Evolutionary conservation across 176 grass and related monocot genomes (phyloP).

Genomic region (Chloris gayana): DNA sequence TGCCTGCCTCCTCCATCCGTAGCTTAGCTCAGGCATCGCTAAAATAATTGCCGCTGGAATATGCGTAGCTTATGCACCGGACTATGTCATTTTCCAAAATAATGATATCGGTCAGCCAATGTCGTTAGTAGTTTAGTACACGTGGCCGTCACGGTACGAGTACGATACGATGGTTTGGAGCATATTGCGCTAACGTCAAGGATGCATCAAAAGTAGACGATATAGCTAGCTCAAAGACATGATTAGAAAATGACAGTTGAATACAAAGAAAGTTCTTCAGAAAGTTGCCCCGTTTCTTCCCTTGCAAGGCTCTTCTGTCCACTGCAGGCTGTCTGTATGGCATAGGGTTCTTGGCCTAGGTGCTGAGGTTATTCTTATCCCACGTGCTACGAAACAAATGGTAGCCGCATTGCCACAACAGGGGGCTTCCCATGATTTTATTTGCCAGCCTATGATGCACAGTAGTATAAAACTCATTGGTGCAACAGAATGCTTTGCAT

Average conservation of each 20-base stretch:
- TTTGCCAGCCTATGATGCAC: not conserved
- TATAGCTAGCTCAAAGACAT: not conserved
- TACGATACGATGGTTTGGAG: not conserved
- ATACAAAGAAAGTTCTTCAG: not conserved
- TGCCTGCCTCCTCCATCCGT: constrained; percentile 30
- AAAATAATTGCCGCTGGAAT: constrained; percentile 44
- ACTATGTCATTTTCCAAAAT: not conserved
- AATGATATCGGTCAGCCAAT: not conserved
- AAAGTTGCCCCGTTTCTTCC: not conserved
- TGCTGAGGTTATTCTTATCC: constrained; percentile 21
- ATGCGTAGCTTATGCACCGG: constrained; percentile 33
- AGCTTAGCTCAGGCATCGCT: constrained; percentile 33
- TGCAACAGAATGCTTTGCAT: constrained; percentile 25
- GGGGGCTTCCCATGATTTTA: not conserved
- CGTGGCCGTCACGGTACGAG: not conserved
- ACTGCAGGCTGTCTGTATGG: constrained; percentile 19
- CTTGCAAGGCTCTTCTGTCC: not conserved
- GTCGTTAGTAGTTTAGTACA: not conserved
- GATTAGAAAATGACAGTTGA: not conserved
- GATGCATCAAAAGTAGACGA: not conserved
- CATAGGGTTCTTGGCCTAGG: constrained; percentile 10
- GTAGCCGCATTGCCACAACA: not conserved
- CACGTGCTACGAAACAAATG: constrained; percentile 2
- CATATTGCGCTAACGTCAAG: not conserved
- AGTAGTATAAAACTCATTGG: not conserved